phyloP scores from a whole-genome alignment of 2,329 filamentous ascomycete genomes.

The Torrubiella hemipterigena region DNA sequence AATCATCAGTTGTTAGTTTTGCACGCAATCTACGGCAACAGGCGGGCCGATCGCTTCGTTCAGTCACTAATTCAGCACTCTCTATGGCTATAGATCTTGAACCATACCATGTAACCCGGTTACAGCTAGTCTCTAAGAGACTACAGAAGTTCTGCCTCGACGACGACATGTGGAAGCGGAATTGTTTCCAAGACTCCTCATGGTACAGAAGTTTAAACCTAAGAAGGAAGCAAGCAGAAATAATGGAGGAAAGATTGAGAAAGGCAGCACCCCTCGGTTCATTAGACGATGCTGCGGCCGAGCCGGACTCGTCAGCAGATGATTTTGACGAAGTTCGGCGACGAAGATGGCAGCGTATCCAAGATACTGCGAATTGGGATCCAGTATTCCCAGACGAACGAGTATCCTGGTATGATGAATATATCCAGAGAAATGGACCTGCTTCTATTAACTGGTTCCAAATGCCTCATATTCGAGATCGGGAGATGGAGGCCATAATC shows the following conservation, averaged over 20 bases:
- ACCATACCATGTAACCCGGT: constrained; percentile 37
- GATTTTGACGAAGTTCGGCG: constrained; percentile 14
- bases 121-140: constrained; percentile 58
- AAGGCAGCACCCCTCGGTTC: constrained; percentile 21
- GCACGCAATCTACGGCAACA: constrained; percentile 10
- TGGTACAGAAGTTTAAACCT: constrained; percentile 52
- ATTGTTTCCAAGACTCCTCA: constrained; percentile 60
- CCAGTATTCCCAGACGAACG: constrained; percentile 60
- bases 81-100: constrained; percentile 18
- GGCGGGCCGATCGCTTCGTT: too few species aligned
- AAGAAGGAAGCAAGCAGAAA: constrained; percentile 24
- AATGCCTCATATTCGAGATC: constrained; percentile 35
- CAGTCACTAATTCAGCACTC: constrained; percentile 6
- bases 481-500: constrained; percentile 30
- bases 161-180: constrained; percentile 61
- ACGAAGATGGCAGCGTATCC: constrained; percentile 16
- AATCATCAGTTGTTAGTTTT: constrained; percentile 46
- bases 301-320: constrained; percentile 3
- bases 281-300: constrained; percentile 4
- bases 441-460: constrained; percentile 70
- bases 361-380: constrained; percentile 72
- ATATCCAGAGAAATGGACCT: constrained; percentile 67
- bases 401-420: constrained; percentile 80
- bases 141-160: constrained; percentile 61
- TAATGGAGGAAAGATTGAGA: constrained; percentile 3